Conservation (phyloP, 768 basidiomycete species). For the Kwoniella heveanensis region DNA sequence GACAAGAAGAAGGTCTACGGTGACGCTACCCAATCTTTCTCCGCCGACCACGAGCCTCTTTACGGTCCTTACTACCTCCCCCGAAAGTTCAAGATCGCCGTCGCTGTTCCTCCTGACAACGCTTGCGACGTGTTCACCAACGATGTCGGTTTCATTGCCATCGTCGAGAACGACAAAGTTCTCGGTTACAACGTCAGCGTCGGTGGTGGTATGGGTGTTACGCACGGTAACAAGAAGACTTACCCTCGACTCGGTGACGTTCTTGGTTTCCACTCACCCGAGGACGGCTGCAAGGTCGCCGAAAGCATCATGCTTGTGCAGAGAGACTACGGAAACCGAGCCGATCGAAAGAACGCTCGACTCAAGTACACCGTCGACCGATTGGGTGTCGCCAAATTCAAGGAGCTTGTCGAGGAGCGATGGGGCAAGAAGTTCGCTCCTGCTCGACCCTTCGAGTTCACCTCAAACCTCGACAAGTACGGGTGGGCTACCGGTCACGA, state of each 20-base stretch:
- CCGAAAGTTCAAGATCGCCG: conserved; percentile 94
- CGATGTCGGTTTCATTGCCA: conserved; percentile 95
- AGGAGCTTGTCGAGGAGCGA: conserved; percentile 82
- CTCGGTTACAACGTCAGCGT: conserved; percentile 90
- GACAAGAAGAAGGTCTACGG: conserved; percentile 96
- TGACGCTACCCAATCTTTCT: conserved; percentile 83
- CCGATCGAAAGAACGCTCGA: conserved; percentile 66
- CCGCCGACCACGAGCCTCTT: conserved; percentile 68
- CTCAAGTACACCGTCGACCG: conserved; percentile 97
- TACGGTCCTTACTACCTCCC: conserved; percentile 98
- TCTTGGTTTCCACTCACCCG: conserved; percentile 87
- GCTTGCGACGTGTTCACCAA: conserved; percentile 89
- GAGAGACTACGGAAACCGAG: conserved; percentile 92
- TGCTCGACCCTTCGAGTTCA: conserved; percentile 75
- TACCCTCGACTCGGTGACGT: conserved; percentile 86
- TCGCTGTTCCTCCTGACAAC: conserved; percentile 94
- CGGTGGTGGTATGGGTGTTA: conserved; percentile 99
- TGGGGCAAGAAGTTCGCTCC: conserved; percentile 77
- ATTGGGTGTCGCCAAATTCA: conserved; percentile 69
- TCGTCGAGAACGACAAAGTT: conserved; percentile 74
- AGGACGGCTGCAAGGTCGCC: conserved; percentile 81
- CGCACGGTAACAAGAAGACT: conserved; percentile 98
- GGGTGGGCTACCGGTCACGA: conserved; percentile 89
- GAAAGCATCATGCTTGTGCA: conserved; percentile 93
- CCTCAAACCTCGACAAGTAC: conserved; percentile 87